Evolutionary conservation across 1,284 basidiomycete genomes (phyloP).

Genomic region (Ceratobasidium sp.): DNA sequence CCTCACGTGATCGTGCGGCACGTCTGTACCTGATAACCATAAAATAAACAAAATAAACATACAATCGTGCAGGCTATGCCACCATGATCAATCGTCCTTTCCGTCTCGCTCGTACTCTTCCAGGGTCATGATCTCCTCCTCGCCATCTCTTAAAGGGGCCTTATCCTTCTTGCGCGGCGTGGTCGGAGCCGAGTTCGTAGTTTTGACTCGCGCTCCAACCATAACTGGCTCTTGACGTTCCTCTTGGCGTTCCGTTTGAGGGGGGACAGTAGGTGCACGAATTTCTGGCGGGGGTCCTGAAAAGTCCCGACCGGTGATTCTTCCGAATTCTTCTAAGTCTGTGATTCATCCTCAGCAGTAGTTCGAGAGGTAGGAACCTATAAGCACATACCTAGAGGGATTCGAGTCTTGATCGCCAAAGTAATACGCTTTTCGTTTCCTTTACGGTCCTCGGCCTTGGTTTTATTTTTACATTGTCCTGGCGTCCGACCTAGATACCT

Average conservation of each 20-base stretch:
- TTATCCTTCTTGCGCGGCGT: conserved; percentile 26
- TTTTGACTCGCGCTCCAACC: conserved; percentile 6
- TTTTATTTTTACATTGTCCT: conserved; percentile 59
- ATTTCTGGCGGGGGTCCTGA: conserved; percentile 49
- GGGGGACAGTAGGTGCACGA: conserved; percentile 9
- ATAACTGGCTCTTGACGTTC: background rate
- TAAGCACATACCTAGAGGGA: conserved; percentile 48
- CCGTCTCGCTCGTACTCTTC: conserved; percentile 34
- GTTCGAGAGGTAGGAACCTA: background rate
- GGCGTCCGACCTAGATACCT: conserved; percentile 58
- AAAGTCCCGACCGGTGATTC: conserved; percentile 49
- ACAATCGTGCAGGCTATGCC: background rate
- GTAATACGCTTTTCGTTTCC: conserved; percentile 51
- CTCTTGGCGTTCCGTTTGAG: conserved; percentile 13
- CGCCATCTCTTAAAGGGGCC: background rate
- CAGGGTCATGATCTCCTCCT: conserved; percentile 36
- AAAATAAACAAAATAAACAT: background rate
- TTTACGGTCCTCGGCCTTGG: conserved; percentile 56
- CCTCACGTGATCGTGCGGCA: no score
- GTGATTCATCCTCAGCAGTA: background rate
- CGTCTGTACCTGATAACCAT: no score
- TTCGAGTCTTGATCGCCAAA: conserved; percentile 45
- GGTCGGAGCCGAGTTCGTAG: conserved; percentile 3
- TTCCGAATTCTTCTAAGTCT: conserved; percentile 49
- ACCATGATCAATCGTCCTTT: conserved; percentile 34